phyloP scores from a whole-genome alignment of 2,329 filamentous ascomycete genomes.

The Remersonia thermophila region DNA sequence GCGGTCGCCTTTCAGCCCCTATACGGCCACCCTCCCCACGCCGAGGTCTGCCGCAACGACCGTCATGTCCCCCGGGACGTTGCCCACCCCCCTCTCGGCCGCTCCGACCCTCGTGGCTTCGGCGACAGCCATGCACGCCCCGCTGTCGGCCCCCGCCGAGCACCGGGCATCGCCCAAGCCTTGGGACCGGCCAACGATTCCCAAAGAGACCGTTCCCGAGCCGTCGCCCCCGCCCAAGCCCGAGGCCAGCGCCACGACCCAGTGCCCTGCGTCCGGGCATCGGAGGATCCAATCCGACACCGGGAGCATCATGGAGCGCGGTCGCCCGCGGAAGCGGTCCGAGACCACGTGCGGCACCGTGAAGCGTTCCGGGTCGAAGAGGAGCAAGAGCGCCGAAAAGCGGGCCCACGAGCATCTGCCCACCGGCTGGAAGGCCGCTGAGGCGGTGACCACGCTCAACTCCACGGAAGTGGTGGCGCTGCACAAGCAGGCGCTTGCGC shows the following conservation, averaged over 20 bases:
- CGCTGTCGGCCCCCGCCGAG: slow-evolving; percentile 38
- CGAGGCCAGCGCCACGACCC: slow-evolving; percentile 19
- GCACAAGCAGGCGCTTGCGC: slow-evolving; percentile 48
- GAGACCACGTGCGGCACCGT: slow-evolving; percentile 28
- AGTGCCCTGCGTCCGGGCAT: slow-evolving; percentile 26
- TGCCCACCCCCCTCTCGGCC: too few species aligned
- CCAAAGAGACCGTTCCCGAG: slow-evolving; percentile 20
- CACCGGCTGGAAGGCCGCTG: slow-evolving; percentile 39
- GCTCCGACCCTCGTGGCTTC: too few species aligned
- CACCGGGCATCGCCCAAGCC: slow-evolving; percentile 30
- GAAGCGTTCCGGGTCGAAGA: slow-evolving; percentile 31
- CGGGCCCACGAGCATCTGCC: slow-evolving; percentile 50
- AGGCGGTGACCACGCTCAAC: slow-evolving; percentile 38
- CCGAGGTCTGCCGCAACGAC: slow-evolving; percentile 30
- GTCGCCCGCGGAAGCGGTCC: slow-evolving; percentile 43
- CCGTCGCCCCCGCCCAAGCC: slow-evolving; percentile 20
- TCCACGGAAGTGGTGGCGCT: slow-evolving; percentile 37
- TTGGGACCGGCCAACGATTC: slow-evolving; percentile 26
- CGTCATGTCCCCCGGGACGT: too few species aligned
- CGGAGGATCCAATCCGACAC: slow-evolving; percentile 44
- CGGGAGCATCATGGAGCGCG: slow-evolving; percentile 47
- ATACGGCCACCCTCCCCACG: slow-evolving; percentile 30
- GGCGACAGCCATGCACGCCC: slow-evolving; percentile 30
- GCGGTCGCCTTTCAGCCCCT: slow-evolving; percentile 33
- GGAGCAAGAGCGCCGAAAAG: slow-evolving; percentile 38